Percentiles rank a stretch among this genome's conserved stretches.
These are phyloP conservation scores for Pichia gijzeniarum DNA, from an alignment of 805 yeast species.

Conservation along the genomic window DNA sequence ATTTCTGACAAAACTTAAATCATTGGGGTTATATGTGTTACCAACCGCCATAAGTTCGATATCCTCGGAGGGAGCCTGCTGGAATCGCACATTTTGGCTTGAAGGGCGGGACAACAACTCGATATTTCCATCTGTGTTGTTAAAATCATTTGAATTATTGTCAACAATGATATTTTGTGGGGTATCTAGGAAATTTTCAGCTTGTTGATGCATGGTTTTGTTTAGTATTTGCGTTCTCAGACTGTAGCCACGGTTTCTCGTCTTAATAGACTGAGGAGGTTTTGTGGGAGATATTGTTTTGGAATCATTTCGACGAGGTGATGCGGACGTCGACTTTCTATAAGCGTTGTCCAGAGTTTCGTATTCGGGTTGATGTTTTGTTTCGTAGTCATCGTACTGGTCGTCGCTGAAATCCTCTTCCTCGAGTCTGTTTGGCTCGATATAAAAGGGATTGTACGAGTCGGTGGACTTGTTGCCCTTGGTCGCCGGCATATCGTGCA, in stretches of 20 bases:
- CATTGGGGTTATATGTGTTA: constrained; percentile 24
- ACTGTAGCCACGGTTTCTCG: constrained; percentile 59
- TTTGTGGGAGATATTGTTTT: constrained; percentile 6
- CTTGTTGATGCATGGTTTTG: constrained; percentile 30
- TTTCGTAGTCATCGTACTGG: background rate
- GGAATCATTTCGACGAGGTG: background rate
- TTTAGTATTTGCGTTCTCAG: constrained; percentile 60
- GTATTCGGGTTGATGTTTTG: background rate
- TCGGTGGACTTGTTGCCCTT: background rate
- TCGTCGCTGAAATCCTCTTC: background rate
- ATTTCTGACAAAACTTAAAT: constrained; percentile 17
- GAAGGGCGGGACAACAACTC: background rate
- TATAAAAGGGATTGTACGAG: constrained; percentile 7
- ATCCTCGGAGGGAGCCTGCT: constrained; percentile 19
- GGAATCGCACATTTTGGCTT: constrained; percentile 4
- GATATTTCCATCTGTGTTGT: background rate
- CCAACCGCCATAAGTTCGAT: constrained; percentile 31
- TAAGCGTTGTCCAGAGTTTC: too few relatives aligned
- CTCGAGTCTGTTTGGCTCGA: background rate
- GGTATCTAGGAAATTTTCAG: constrained; percentile 14
- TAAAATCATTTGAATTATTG: background rate
- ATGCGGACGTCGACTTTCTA: too few relatives aligned
- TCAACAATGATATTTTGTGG: constrained; percentile 8
- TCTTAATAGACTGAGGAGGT: constrained; percentile 23
- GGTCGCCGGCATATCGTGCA: background rate